A percentile compares a stretch with the other conserved stretches of the same genome.
These are phyloP conservation scores for Domatiomyces globalis DNA, from an alignment of 2,329 filamentous ascomycete genomes.

Conservation along the genomic window DNA sequence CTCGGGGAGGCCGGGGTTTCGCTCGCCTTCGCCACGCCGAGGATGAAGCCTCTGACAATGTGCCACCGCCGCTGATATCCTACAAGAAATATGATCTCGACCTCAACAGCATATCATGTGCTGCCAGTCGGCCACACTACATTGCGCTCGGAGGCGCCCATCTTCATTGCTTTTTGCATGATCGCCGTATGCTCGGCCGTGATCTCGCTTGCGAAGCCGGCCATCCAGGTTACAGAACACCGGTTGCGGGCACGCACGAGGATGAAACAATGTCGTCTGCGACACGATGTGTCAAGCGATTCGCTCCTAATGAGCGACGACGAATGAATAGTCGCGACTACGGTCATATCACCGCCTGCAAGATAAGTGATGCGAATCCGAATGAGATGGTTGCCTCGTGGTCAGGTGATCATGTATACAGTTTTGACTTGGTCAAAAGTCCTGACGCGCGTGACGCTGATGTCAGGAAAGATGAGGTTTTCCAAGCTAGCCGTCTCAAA, in stretches of 20 bases:
- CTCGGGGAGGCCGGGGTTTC: conserved; percentile 33
- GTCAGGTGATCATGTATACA: conserved; percentile 53
- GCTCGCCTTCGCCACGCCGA: conserved; percentile 16
- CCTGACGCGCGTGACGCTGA: conserved; percentile 38
- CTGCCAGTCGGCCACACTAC: conserved; percentile 52
- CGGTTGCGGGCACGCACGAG: conserved; percentile 31
- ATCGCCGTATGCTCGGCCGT: conserved; percentile 52
- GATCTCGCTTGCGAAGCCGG: conserved; percentile 43
- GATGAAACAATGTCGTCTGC: conserved; percentile 44
- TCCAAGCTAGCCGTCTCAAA: conserved; percentile 23
- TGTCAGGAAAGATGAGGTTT: conserved; percentile 17
- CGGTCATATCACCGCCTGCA: conserved; percentile 55
- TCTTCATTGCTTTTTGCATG: conserved; percentile 54
- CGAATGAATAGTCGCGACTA: conserved; percentile 40
- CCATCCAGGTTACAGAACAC: conserved; percentile 26
- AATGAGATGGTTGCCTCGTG: conserved; percentile 56
- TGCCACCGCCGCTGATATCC: conserved; percentile 51
- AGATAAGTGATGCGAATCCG: conserved; percentile 54
- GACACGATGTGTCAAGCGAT: conserved; percentile 51
- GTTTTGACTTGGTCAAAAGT: conserved; percentile 48
- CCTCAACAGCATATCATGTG: conserved; percentile 55
- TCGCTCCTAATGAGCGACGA: conserved; percentile 47
- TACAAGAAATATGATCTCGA: conserved; percentile 51
- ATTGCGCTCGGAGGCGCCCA: conserved; percentile 56
- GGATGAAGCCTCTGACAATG: conserved; percentile 35